Evolutionary conservation across 1,139 yeast genomes (phyloP).

Genomic region (Kluyveromyces sp.): DNA sequence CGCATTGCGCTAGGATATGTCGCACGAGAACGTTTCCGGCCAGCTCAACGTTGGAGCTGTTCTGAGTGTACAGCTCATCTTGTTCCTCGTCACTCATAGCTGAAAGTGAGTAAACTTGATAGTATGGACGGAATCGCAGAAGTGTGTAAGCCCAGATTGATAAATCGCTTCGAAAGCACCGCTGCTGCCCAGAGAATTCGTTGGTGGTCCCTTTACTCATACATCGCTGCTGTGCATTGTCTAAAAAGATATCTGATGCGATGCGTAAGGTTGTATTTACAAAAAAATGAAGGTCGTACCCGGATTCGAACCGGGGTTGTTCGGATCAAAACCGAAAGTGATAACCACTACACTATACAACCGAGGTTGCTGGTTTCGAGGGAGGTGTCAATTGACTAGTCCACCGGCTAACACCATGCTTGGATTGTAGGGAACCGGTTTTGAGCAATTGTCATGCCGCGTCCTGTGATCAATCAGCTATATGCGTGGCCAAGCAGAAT

Average conservation of each 20-base stretch:
- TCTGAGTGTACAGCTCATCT: not conserved
- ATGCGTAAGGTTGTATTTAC: too few species aligned
- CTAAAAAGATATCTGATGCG: too few species aligned
- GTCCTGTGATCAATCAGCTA: too few species aligned
- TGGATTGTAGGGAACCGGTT: too few species aligned
- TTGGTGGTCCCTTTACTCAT: too few species aligned
- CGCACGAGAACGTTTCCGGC: constrained; percentile 4
- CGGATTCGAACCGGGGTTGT: constrained; percentile 95
- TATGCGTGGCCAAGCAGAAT: too few species aligned
- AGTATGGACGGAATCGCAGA: too few species aligned
- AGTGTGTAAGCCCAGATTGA: not conserved
- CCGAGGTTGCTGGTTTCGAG: constrained; percentile 5
- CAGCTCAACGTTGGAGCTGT: not conserved
- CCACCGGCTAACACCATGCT: not conserved
- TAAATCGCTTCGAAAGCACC: not conserved
- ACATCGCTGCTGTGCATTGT: too few species aligned
- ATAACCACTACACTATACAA: constrained; percentile 57
- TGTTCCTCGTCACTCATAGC: constrained; percentile 3
- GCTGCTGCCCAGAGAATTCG: too few species aligned
- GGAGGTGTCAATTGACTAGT: too few species aligned
- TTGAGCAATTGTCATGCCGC: too few species aligned
- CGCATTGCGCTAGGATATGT: constrained; percentile 7
- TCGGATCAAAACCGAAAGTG: constrained; percentile 70
- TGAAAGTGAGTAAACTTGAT: not conserved
- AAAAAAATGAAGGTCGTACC: constrained; percentile 69